A percentile compares a stretch with the other conserved stretches of the same genome.
Conservation (phyloP, 805 yeast species). For the Yarrowia porcina region DNA sequence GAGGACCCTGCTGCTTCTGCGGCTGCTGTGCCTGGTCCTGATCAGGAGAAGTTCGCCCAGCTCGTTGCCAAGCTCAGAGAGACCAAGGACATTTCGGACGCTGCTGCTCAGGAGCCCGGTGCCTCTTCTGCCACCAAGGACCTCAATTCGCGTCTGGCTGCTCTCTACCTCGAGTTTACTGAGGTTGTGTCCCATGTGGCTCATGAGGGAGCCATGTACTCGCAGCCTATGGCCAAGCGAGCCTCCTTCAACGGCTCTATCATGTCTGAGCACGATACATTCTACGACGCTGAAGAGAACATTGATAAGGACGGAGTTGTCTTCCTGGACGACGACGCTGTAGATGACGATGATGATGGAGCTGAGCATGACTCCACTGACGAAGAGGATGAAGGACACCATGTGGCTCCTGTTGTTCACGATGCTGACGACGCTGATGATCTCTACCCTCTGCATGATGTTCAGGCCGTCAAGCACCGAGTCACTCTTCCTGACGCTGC, state of each 20-base stretch:
- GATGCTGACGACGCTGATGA: conserved; percentile 30
- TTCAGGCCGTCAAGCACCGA: conserved; percentile 49
- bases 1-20: not conserved
- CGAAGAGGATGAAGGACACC: conserved; percentile 28
- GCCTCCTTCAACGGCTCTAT: conserved; percentile 29
- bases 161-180: conserved; percentile 12
- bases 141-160: not conserved
- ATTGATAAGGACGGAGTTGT: conserved; percentile 30
- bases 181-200: not conserved
- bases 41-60: conserved; percentile 6
- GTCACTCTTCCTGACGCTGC: conserved; percentile 52
- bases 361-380: conserved; percentile 27
- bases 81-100: conserved; percentile 20
- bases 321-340: conserved; percentile 30
- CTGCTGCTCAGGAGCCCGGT: conserved; percentile 3
- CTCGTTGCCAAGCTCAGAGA: conserved; percentile 18
- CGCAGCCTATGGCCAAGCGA: conserved; percentile 22
- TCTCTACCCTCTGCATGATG: conserved; percentile 65
- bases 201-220: conserved; percentile 5
- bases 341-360: conserved; percentile 29
- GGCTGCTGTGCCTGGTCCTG: not conserved
- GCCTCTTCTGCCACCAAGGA: conserved; percentile 3
- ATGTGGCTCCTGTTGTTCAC: conserved; percentile 15
- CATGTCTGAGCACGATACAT: conserved; percentile 31
- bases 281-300: conserved; percentile 30